Evolutionary conservation across 768 basidiomycete genomes (phyloP).

Genomic region (Amanita phalloides): DNA sequence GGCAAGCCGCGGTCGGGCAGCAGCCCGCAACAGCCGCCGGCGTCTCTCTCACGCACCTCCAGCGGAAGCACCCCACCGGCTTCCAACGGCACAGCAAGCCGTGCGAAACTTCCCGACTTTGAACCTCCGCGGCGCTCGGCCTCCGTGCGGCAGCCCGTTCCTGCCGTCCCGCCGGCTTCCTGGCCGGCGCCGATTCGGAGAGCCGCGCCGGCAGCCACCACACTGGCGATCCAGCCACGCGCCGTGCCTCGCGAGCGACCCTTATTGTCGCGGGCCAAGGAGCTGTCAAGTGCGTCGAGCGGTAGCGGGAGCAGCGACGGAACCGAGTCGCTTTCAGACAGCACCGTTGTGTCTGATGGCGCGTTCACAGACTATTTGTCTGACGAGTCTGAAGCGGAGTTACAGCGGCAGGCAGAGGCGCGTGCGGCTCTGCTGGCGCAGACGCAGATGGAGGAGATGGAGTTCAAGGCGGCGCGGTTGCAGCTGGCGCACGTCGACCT

Average conservation of each 20-base stretch:
- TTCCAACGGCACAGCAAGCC: slow-evolving; percentile 38
- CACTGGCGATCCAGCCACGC: not conserved
- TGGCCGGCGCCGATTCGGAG: slow-evolving; percentile 8
- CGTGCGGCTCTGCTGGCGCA: slow-evolving; percentile 71
- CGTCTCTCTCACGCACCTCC: slow-evolving; percentile 26
- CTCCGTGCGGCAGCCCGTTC: slow-evolving; percentile 14
- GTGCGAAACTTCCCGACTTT: slow-evolving; percentile 43
- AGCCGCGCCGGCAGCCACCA: not conserved
- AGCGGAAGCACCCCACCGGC: slow-evolving; percentile 31
- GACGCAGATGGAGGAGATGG: slow-evolving; percentile 68
- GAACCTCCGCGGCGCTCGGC: slow-evolving; percentile 39
- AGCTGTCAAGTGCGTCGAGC: slow-evolving; percentile 38
- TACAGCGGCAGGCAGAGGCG: slow-evolving; percentile 78
- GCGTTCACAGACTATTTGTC: slow-evolving; percentile 86
- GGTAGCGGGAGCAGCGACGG: slow-evolving; percentile 59
- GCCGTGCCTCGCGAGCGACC: slow-evolving; percentile 16
- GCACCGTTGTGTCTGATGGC: slow-evolving; percentile 76
- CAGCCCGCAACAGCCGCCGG: slow-evolving; percentile 41
- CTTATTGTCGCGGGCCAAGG: slow-evolving; percentile 20
- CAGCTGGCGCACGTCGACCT: slow-evolving; percentile 67
- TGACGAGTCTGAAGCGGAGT: slow-evolving; percentile 86
- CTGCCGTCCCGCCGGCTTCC: slow-evolving; percentile 26
- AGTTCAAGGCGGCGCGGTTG: slow-evolving; percentile 73
- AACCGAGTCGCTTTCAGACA: slow-evolving; percentile 54
- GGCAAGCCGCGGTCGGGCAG: slow-evolving; percentile 39